Evolutionary conservation across 352 stramenopile species (phyloP).

Genomic region (Pythium coloratum): DNA sequence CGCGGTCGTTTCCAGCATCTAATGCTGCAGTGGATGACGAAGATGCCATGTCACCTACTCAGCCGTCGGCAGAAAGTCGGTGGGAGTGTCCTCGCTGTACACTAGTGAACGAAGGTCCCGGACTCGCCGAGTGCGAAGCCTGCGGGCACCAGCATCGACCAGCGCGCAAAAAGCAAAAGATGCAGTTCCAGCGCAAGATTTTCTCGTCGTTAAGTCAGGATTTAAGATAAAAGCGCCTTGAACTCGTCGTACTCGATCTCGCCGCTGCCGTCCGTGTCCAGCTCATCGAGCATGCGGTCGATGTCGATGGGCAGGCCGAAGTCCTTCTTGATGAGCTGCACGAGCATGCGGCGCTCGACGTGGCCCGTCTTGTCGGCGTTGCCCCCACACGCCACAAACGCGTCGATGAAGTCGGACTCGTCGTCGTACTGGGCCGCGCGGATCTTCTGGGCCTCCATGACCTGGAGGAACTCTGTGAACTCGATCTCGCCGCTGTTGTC

Average conservation of each 20-base stretch:
- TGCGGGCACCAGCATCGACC: constrained; percentile 57
- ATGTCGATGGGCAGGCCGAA: constrained; percentile 96
- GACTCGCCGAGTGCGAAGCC: constrained; percentile 53
- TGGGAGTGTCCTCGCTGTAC: constrained; percentile 82
- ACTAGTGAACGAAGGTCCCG: constrained; percentile 64
- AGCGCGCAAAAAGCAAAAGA: constrained; percentile 63
- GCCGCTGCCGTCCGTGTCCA: constrained; percentile 92
- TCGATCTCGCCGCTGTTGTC: constrained; percentile 96
- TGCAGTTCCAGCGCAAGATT: constrained; percentile 82
- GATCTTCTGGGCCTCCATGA: constrained; percentile 97
- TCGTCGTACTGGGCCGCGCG: constrained; percentile 93
- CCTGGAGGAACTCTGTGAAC: constrained; percentile 96
- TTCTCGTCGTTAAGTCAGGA: constrained; percentile 38
- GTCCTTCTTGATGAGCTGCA: constrained; percentile 96
- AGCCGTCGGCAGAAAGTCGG: constrained; percentile 10
- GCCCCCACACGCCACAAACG: constrained; percentile 95
- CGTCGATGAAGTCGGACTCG: constrained; percentile 97
- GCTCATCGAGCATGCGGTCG: constrained; percentile 94
- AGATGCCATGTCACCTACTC: background rate
- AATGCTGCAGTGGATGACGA: background rate
- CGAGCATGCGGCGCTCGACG: constrained; percentile 86
- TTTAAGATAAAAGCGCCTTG: constrained; percentile 87
- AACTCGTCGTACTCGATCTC: constrained; percentile 98
- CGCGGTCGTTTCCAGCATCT: background rate
- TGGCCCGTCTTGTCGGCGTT: constrained; percentile 90